Conservation (phyloP, 192 early-diverging fungal genomes). For the Coemansia sp. region DNA sequence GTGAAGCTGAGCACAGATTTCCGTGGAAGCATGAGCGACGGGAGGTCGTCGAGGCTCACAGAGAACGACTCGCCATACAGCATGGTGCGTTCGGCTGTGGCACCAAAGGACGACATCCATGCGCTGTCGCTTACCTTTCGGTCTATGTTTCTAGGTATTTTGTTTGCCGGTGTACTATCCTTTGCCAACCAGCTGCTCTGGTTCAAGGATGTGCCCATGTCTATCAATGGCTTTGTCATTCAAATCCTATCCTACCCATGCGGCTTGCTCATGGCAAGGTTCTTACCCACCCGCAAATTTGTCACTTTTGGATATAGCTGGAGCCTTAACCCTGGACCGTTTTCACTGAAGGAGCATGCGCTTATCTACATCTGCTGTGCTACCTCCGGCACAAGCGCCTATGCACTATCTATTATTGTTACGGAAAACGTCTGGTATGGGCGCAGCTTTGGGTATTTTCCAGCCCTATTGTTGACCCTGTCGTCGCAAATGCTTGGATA, state of each 20-base stretch:
- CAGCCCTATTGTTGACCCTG: slow-evolving; percentile 55
- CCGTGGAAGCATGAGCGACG: background rate
- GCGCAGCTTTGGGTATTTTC: slow-evolving; percentile 51
- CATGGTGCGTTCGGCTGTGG: slow-evolving; percentile 9
- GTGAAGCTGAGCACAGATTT: background rate
- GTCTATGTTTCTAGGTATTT: slow-evolving; percentile 58
- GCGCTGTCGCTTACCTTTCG: slow-evolving; percentile 60
- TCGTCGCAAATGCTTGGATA: slow-evolving; percentile 61
- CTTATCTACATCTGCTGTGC: slow-evolving; percentile 22
- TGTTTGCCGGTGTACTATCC: slow-evolving; percentile 51
- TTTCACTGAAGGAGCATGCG: slow-evolving; percentile 56
- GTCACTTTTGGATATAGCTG: slow-evolving; percentile 15
- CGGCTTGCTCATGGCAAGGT: background rate
- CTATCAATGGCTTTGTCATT: slow-evolving; percentile 12
- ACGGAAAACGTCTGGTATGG: slow-evolving; percentile 59
- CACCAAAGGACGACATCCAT: slow-evolving; percentile 50
- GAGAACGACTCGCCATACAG: slow-evolving; percentile 7
- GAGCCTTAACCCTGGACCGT: slow-evolving; percentile 55
- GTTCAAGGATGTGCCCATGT: slow-evolving; percentile 30
- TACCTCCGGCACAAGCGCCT: slow-evolving; percentile 11
- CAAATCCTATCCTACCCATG: slow-evolving; percentile 6
- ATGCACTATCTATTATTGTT: slow-evolving; percentile 49
- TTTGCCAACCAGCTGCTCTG: slow-evolving; percentile 48
- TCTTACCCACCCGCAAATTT: slow-evolving; percentile 13
- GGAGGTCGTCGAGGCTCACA: background rate